Evolutionary conservation across 495 filamentous ascomycete species (phyloP).

Genomic region (Talaromyces borbonicus): DNA sequence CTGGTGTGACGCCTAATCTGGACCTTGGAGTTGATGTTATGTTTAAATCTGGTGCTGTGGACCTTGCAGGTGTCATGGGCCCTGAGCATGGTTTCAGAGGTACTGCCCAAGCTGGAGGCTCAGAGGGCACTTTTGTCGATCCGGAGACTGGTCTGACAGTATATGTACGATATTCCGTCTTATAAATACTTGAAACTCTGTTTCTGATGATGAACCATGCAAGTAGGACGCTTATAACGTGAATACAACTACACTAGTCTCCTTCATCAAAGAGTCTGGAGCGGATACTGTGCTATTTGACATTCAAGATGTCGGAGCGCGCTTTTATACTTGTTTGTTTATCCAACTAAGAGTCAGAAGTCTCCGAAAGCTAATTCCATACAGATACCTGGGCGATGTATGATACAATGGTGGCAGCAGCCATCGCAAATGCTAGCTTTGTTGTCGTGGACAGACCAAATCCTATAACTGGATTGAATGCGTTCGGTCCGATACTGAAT

Average conservation of each 20-base stretch:
- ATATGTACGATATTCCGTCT: background rate
- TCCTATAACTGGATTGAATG: conserved; percentile 5
- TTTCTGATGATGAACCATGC: background rate
- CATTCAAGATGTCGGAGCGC: conserved; percentile 8
- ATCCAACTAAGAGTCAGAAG: background rate
- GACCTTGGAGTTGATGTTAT: conserved; percentile 8
- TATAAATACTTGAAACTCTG: background rate
- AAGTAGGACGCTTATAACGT: conserved; percentile 6
- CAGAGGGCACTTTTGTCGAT: conserved; percentile 7
- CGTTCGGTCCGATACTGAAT: conserved; percentile 6
- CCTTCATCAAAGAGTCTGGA: conserved; percentile 5
- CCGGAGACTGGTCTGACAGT: conserved; percentile 4
- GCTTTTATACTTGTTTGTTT: conserved; percentile 3
- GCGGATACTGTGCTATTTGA: conserved; percentile 7
- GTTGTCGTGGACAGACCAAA: conserved; percentile 5
- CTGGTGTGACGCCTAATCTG: conserved; percentile 1
- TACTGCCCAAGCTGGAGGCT: conserved; percentile 6
- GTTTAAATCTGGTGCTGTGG: conserved; percentile 4
- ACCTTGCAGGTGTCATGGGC: conserved; percentile 7
- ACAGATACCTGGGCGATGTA: conserved; percentile 8
- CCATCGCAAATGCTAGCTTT: conserved; percentile 1
- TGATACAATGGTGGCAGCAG: conserved; percentile 7
- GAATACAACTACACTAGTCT: background rate
- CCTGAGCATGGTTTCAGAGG: conserved; percentile 7
- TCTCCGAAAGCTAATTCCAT: background rate